Evolutionary conservation across 2,329 filamentous ascomycete genomes (phyloP).

Genomic region (Pseudogymnoascus sp.): DNA sequence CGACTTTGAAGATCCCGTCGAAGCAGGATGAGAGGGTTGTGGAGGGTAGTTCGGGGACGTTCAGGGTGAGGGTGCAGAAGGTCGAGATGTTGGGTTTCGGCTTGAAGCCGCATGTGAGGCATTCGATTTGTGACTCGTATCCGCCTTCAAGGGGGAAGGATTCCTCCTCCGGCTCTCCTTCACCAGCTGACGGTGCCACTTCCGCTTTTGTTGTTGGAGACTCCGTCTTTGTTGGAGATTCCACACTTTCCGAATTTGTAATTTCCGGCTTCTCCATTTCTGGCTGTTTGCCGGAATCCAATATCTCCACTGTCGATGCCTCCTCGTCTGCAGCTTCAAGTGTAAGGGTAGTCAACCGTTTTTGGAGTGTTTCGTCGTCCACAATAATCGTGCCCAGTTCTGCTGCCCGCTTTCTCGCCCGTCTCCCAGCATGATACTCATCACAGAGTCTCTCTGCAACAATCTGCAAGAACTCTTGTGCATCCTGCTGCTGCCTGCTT

Average conservation of each 20-base stretch:
- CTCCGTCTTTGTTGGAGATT: neutral
- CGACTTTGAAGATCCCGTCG: constrained; percentile 87
- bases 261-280: neutral
- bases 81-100: constrained; percentile 76
- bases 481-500: constrained; percentile 92
- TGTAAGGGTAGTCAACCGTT: neutral
- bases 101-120: constrained; percentile 81
- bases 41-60: constrained; percentile 76
- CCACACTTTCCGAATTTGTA: neutral
- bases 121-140: constrained; percentile 92
- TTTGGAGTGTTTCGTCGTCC: constrained; percentile 11
- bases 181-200: constrained; percentile 21
- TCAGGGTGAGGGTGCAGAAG: constrained; percentile 87
- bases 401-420: constrained; percentile 57
- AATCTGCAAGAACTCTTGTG: constrained; percentile 93
- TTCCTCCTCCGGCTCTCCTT: constrained; percentile 46
- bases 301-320: constrained; percentile 1
- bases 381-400: neutral
- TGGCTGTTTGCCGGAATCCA: constrained; percentile 7
- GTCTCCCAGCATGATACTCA: constrained; percentile 81
- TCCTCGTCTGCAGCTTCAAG: constrained; percentile 3
- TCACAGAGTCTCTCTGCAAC: constrained; percentile 88
- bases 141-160: constrained; percentile 89
- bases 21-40: constrained; percentile 84
- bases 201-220: neutral